Conservation (phyloP, 2,329 filamentous ascomycete species). For the Thermoascus crustaceus region DNA sequence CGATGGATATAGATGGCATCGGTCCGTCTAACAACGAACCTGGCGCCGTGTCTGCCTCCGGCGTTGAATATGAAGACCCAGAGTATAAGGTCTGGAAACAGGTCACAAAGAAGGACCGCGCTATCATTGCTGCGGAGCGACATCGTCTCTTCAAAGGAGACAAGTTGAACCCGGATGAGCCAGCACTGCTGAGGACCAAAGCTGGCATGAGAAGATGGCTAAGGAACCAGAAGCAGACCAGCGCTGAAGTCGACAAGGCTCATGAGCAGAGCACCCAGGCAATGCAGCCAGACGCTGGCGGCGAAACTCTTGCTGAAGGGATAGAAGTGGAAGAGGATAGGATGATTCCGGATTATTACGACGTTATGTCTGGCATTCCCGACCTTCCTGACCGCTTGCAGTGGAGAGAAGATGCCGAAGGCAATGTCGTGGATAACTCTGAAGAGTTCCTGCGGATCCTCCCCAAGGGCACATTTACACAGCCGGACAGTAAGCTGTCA, state of each 20-base stretch:
- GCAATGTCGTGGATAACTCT: conserved; percentile 77
- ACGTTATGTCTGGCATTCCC: conserved; percentile 74
- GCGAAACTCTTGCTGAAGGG: conserved; percentile 84
- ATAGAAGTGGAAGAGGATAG: conserved; percentile 82
- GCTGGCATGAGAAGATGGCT: conserved; percentile 84
- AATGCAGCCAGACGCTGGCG: conserved; percentile 42
- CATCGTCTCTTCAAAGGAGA: conserved; percentile 78
- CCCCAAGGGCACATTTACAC: conserved; percentile 64
- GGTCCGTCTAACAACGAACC: conserved; percentile 60
- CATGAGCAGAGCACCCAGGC: conserved; percentile 39
- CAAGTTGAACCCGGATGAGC: conserved; percentile 77
- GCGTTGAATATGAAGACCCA: conserved; percentile 73
- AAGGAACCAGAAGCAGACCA: conserved; percentile 65
- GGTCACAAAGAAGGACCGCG: conserved; percentile 92
- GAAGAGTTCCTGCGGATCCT: conserved; percentile 77
- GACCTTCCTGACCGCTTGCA: conserved; percentile 69
- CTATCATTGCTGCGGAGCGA: conserved; percentile 74
- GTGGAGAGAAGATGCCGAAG: conserved; percentile 86
- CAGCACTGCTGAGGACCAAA: conserved; percentile 75
- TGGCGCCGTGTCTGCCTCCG: conserved; percentile 60
- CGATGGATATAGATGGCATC: conserved; percentile 75
- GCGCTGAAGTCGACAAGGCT: conserved; percentile 43
- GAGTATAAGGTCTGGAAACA: conserved; percentile 99
- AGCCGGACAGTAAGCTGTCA: conserved; percentile 65
- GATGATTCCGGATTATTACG: conserved; percentile 90